Evolutionary conservation across 495 filamentous ascomycete species (phyloP).

Genomic region (Glonium stellatum): DNA sequence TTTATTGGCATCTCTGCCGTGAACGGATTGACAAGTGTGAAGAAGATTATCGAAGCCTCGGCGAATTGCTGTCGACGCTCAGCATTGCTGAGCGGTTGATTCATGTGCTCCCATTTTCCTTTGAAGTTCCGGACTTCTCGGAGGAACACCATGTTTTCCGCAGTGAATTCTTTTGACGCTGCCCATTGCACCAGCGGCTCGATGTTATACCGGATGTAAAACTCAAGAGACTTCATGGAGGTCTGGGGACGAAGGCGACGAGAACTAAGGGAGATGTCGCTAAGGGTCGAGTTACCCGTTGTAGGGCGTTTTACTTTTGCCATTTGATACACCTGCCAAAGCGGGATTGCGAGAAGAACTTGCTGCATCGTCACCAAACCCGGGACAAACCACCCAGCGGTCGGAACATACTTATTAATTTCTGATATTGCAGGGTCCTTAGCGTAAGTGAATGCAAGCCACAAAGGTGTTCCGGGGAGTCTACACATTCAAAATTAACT

Average conservation of each 20-base stretch:
- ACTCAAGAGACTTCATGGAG: conserved; percentile 32
- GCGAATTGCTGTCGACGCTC: conserved; percentile 27
- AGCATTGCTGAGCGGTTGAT: conserved; percentile 11
- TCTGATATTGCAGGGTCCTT: conserved; percentile 13
- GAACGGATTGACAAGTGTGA: conserved; percentile 29
- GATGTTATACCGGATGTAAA: conserved; percentile 26
- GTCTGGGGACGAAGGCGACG: conserved; percentile 11
- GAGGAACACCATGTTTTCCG: conserved; percentile 37
- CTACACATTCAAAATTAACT: conserved; percentile 17
- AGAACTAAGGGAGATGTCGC: conserved; percentile 9
- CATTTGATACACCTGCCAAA: conserved; percentile 26
- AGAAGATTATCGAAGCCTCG: conserved; percentile 33
- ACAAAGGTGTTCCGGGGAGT: conserved; percentile 33
- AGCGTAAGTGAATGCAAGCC: conserved; percentile 31
- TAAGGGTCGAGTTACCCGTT: conserved; percentile 5
- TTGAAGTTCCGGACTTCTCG: conserved; percentile 33
- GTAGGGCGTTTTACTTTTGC: not conserved
- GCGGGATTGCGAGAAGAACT: conserved; percentile 31
- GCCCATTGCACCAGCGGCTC: conserved; percentile 32
- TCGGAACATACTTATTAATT: conserved; percentile 26
- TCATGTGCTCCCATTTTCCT: conserved; percentile 24
- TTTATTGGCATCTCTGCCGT: conserved; percentile 35
- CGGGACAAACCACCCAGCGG: conserved; percentile 35
- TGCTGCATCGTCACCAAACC: conserved; percentile 33
- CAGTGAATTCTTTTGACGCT: conserved; percentile 32